Evolutionary conservation across 179 eudicot genomes (phyloP), one percentile per base, ranked within the genome.

Genomic region (Beta macrorhiza): DNA sequence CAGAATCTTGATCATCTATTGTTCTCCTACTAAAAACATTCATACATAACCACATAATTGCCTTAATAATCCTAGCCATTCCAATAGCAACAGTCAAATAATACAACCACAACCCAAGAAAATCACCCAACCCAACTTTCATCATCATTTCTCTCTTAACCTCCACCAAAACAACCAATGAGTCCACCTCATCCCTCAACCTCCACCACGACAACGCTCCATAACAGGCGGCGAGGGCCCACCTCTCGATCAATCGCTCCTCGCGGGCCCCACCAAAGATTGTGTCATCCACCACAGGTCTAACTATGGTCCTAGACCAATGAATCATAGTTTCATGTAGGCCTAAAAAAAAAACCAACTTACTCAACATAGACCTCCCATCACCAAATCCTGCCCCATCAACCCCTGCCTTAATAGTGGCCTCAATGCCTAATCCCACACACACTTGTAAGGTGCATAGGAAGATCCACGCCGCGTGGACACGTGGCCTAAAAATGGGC

Each of bases 141-240:
- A 75, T 70, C 71, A 55, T 62, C 87, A 87, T 55, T 79, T 83
- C 89, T 81, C 82, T 89, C 83, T 87, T 91, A 61, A 85, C 79
- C 89, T 87, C 92, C 74, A 89, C 89, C 71, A 92, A 90, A 55
- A 83, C 87, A 83, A 89, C 99, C 89, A 95, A 76, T 0, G 90
- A 73, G 78, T 91, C 97, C 67, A 90, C 90, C 84, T 93, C 98
- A 49, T 82, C 90, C 80, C 92, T 87, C 90, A 95, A 65, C 79
- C 89, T 83, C 92, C 91, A 86, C 97, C 97, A 93, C 88, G 95
- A 91, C 86, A 95, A 84, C 44, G 74, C 67, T n/a, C 92, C 91
- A 45, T 88, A 92, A 51, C 88, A 76, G 0, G 72, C 84, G 0
- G 93, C 95, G 80, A 90, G 53, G 19, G 78, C 90, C 88, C 84